These are phyloP conservation scores for Lagerstroemia speciosa DNA, from an alignment of 345 rosid species.

Conservation along the genomic window DNA sequence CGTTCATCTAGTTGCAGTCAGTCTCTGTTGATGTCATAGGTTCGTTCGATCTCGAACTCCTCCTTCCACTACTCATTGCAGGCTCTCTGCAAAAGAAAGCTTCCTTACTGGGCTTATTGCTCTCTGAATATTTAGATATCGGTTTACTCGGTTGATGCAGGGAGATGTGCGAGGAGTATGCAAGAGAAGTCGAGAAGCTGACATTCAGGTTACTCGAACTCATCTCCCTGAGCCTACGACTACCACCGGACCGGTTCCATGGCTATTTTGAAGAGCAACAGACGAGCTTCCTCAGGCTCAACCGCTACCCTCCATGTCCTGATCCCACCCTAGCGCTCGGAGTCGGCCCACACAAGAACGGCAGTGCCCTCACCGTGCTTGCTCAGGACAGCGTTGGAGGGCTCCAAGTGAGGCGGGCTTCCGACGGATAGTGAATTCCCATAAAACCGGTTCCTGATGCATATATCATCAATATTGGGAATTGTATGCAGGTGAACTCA, in stretches of 20 bases:
- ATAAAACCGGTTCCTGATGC: constrained; percentile 48
- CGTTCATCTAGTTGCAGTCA: no score
- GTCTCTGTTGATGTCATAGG: no score
- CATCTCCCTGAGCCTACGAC: constrained; percentile 61
- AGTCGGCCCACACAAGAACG: constrained; percentile 78
- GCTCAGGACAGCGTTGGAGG: no score
- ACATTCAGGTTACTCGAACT: constrained; percentile 54
- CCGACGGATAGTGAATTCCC: constrained; percentile 64
- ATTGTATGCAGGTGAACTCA: constrained; percentile 24
- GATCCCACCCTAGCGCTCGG: constrained; percentile 77
- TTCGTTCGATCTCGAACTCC: no score
- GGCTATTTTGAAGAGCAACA: constrained; percentile 65
- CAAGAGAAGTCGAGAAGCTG: constrained; percentile 50
- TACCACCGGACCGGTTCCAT: constrained; percentile 31
- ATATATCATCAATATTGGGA: constrained; percentile 66
- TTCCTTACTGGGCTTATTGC: no score
- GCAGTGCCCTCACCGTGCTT: constrained; percentile 59
- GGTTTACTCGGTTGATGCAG: constrained; percentile 18
- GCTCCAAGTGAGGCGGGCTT: constrained; percentile 54
- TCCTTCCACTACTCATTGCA: no score
- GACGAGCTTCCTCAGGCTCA: constrained; percentile 48
- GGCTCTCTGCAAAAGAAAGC: no score
- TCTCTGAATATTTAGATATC: no score
- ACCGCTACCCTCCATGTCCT: constrained; percentile 80
- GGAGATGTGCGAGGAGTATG: constrained; percentile 61